phyloP scores from a whole-genome alignment of 2,329 filamentous ascomycete genomes.

The Ophiostoma angusticollis region DNA sequence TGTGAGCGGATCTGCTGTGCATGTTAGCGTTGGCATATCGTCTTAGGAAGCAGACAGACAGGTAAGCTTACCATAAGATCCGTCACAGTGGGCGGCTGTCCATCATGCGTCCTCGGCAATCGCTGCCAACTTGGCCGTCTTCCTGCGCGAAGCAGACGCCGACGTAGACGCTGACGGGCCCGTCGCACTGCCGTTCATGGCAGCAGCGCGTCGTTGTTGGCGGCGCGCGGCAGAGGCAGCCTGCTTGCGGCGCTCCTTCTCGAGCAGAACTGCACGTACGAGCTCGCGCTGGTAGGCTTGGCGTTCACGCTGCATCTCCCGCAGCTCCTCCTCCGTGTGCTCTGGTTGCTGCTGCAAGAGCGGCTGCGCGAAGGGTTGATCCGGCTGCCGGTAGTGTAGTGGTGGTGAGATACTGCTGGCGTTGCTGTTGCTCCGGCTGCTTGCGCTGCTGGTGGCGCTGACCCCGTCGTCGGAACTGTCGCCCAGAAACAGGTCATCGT shows the following conservation, averaged over 20 bases:
- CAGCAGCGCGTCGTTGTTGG: constrained; percentile 15
- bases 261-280: constrained; percentile 34
- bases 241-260: constrained; percentile 42
- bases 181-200: not conserved
- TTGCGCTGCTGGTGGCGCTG: constrained; percentile 34
- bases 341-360: constrained; percentile 18
- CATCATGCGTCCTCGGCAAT: constrained; percentile 32
- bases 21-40: no score
- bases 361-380: constrained; percentile 12
- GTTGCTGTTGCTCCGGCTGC: constrained; percentile 31
- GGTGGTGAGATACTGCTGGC: constrained; percentile 29
- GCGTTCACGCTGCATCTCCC: constrained; percentile 38
- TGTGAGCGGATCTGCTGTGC: no score
- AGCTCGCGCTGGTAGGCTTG: constrained; percentile 39
- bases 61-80: no score
- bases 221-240: constrained; percentile 22
- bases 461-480: constrained; percentile 37
- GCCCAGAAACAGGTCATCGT: constrained; percentile 49
- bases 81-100: not conserved
- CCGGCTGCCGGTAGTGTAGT: constrained; percentile 9
- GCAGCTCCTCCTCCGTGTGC: constrained; percentile 34
- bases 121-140: constrained; percentile 41
- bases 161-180: not conserved
- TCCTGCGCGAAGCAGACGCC: constrained; percentile 20
- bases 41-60: no score